Conservation (phyloP, 2,329 filamentous ascomycete genomes). For the Alternaria triticina region DNA sequence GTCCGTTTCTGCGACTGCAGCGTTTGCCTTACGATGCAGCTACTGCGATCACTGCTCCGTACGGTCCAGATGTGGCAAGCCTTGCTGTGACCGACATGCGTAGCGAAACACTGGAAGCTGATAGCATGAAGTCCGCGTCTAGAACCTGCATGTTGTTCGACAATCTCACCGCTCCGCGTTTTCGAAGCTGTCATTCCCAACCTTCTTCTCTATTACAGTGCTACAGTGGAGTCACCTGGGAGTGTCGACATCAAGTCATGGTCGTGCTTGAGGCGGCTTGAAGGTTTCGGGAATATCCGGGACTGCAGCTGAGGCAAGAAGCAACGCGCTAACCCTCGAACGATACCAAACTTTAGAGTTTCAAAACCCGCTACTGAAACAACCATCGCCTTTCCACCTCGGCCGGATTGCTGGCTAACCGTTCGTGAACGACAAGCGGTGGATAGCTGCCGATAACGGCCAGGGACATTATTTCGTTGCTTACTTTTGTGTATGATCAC, state of each 20-base stretch:
- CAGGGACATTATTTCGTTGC: neutral
- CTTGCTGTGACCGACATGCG: neutral
- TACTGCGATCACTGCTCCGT: neutral
- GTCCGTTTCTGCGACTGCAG: neutral
- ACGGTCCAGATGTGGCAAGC: neutral
- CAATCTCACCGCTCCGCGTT: neutral
- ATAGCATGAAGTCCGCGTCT: neutral
- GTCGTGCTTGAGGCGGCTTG: neutral
- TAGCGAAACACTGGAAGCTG: conserved; percentile 1
- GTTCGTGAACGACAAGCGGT: neutral
- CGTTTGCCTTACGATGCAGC: conserved; percentile 1
- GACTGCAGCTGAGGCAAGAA: conserved; percentile 5
- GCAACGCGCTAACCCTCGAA: conserved; percentile 23
- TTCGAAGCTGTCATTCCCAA: neutral
- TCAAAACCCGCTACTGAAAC: conserved; percentile 28
- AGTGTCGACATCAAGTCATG: neutral
- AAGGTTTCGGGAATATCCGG: conserved; percentile 22
- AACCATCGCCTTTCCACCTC: conserved; percentile 8
- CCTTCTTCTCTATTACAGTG: neutral
- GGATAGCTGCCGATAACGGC: neutral
- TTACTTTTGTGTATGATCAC: neutral
- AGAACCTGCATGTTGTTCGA: neutral
- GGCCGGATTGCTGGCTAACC: conserved; percentile 1
- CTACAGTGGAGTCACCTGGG: neutral
- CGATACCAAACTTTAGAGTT: conserved; percentile 35